A percentile compares a stretch with the other conserved stretches of the same genome.
These are phyloP conservation scores for Coniosporium tulheliwenetii DNA, from an alignment of 2,329 filamentous ascomycete species.

Conservation along the genomic window DNA sequence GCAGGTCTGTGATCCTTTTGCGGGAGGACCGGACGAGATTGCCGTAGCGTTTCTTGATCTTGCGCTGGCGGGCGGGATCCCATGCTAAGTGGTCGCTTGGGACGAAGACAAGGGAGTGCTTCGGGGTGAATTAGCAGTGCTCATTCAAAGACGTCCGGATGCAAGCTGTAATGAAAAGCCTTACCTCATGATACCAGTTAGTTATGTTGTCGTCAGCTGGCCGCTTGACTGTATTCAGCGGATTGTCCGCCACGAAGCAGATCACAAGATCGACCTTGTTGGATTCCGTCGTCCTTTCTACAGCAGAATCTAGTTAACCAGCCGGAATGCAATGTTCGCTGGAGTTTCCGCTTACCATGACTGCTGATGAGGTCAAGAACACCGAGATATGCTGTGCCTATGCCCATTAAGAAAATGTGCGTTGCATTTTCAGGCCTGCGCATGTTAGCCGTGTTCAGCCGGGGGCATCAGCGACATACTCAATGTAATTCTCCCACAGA, in stretches of 20 bases:
- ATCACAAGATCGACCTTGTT: conserved; percentile 55
- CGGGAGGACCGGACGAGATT: conserved; percentile 30
- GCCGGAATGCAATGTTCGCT: no score
- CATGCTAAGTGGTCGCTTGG: conserved; percentile 62
- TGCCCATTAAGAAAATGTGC: conserved; percentile 71
- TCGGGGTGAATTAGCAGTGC: not conserved
- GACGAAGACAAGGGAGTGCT: conserved; percentile 66
- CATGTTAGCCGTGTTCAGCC: not conserved
- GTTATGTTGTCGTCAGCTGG: conserved; percentile 53
- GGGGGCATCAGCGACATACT: conserved; percentile 29
- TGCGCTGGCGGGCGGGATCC: conserved; percentile 41
- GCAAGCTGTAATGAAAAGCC: conserved; percentile 4
- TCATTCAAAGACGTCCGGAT: not conserved
- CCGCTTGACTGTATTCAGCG: conserved; percentile 56
- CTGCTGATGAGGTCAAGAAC: conserved; percentile 68
- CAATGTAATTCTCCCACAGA: conserved; percentile 94
- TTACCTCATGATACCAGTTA: conserved; percentile 65
- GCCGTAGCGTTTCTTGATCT: conserved; percentile 40
- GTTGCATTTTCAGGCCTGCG: conserved; percentile 45
- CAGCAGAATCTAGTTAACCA: no score
- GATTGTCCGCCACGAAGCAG: conserved; percentile 63
- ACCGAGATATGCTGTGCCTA: conserved; percentile 77
- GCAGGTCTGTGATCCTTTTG: conserved; percentile 38
- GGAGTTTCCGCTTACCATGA: conserved; percentile 39
- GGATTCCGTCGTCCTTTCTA: conserved; percentile 21